These are phyloP conservation scores for Musa balbisiana DNA, from an alignment of 202 grass and related monocot species.

Conservation along the genomic window DNA sequence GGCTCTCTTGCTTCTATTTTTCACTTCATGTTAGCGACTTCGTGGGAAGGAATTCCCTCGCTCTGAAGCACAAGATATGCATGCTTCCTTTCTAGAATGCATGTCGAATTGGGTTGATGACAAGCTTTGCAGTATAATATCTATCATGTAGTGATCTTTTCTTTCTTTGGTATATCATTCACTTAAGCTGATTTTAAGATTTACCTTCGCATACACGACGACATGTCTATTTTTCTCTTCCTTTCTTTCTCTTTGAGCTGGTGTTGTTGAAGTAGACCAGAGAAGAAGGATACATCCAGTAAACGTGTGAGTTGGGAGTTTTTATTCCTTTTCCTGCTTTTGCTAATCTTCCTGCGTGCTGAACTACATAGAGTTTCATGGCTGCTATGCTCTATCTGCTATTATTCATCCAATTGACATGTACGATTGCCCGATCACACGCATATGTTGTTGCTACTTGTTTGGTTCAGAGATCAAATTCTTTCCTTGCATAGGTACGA, in stretches of 20 bases:
- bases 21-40: background rate
- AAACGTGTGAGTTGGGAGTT: too few relatives aligned
- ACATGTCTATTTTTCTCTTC: too few relatives aligned
- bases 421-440: background rate
- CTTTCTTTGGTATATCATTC: too few relatives aligned
- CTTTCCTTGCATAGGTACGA: background rate
- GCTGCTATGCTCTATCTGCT: background rate
- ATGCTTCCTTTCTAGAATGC: background rate
- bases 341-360: background rate
- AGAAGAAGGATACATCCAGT: background rate
- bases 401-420: background rate
- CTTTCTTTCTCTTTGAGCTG: too few relatives aligned
- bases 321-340: too few relatives aligned
- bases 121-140: too few relatives aligned
- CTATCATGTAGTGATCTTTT: too few relatives aligned
- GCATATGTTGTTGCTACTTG: background rate
- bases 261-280: too few relatives aligned
- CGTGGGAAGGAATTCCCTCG: too few relatives aligned
- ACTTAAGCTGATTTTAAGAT: too few relatives aligned
- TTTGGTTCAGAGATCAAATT: background rate
- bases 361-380: background rate
- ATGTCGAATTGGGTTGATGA: background rate
- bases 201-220: too few relatives aligned
- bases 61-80: background rate
- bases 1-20: background rate